phyloP scores from a whole-genome alignment of 371 early-diverging fungal genomes.

The Syncephalastrum monosporum region DNA sequence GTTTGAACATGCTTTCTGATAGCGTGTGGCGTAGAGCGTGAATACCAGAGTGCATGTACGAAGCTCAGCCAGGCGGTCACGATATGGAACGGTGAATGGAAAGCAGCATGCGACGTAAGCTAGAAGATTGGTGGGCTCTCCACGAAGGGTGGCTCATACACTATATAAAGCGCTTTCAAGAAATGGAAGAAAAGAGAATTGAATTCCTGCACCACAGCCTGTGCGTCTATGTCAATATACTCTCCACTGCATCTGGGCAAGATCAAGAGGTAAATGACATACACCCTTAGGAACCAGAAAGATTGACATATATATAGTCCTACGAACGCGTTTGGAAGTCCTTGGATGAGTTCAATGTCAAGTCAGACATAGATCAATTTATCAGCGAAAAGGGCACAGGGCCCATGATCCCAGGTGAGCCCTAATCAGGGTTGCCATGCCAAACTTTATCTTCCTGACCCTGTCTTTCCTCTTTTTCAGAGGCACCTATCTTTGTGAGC shows the following conservation, averaged over 20 bases:
- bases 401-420: conserved; percentile 47
- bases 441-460: neutral
- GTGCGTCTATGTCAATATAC: conserved; percentile 86
- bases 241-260: conserved; percentile 77
- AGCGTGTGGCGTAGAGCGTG: conserved; percentile 46
- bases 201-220: conserved; percentile 77
- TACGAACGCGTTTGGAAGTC: conserved; percentile 73
- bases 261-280: conserved; percentile 76
- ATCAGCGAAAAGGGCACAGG: conserved; percentile 78
- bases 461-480: conserved; percentile 9
- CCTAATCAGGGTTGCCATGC: neutral
- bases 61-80: conserved; percentile 67
- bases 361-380: conserved; percentile 70
- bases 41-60: conserved; percentile 67
- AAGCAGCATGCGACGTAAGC: conserved; percentile 66
- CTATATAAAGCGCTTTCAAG: conserved; percentile 68
- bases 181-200: conserved; percentile 87
- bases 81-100: conserved; percentile 72
- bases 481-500: conserved; percentile 39
- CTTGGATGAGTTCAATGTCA: conserved; percentile 70
- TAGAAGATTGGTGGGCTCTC: neutral
- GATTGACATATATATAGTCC: conserved; percentile 38
- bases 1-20: too few relatives aligned
- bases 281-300: neutral
- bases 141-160: neutral